Evolutionary conservation across 176 grass and related monocot species (phyloP).

Genomic region (Bothriochloa decipiens): DNA sequence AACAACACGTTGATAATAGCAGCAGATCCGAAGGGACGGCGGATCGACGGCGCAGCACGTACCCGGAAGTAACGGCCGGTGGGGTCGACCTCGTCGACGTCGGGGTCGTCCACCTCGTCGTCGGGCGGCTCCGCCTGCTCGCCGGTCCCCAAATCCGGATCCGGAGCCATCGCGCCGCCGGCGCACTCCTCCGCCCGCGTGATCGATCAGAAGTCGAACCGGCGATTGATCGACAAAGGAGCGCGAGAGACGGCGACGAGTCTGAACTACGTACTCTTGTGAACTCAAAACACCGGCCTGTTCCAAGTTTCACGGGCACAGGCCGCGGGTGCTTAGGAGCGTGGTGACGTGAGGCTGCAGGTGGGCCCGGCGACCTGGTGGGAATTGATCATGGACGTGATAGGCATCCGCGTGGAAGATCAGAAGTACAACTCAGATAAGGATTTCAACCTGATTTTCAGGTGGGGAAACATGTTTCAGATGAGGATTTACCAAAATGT

Average conservation of each 20-base stretch:
- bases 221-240: neutral
- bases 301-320: neutral
- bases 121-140: slow-evolving; percentile 49
- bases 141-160: slow-evolving; percentile 2
- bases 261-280: neutral
- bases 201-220: neutral
- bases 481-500: neutral
- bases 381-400: too few species aligned
- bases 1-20: too few species aligned
- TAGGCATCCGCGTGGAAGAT: too few species aligned
- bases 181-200: neutral
- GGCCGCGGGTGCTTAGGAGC: slow-evolving; percentile 8
- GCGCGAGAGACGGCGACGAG: neutral
- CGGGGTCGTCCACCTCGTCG: slow-evolving; percentile 40
- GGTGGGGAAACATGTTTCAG: neutral
- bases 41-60: neutral
- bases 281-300: neutral
- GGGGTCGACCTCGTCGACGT: slow-evolving; percentile 57
- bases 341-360: neutral
- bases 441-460: too few species aligned
- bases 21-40: too few species aligned
- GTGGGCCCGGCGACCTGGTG: neutral
- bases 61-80: slow-evolving; percentile 56
- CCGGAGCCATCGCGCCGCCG: slow-evolving; percentile 1
- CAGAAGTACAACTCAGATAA: too few species aligned